Evolutionary conservation across 306 rosid species (phyloP).

Genomic region (Acacia crassicarpa): DNA sequence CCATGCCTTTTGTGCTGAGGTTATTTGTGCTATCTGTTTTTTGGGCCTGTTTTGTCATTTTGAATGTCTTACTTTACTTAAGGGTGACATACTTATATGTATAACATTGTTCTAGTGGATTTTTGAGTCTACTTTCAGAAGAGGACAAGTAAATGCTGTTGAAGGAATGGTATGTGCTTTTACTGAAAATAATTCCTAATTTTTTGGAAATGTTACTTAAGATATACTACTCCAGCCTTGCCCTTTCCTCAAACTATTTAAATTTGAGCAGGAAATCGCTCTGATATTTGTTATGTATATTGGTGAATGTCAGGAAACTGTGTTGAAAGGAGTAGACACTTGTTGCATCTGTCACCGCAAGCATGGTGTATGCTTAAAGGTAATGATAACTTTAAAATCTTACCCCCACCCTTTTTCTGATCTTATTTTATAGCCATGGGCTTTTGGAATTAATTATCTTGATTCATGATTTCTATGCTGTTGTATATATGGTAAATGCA

Average conservation of each 20-base stretch:
- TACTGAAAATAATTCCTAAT: constrained; percentile 2
- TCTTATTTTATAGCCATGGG: constrained; percentile 4
- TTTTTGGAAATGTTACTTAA: not conserved
- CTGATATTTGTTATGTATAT: not conserved
- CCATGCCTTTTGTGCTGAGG: constrained; percentile 99
- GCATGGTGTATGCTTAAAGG: constrained; percentile 89
- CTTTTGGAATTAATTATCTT: constrained; percentile 13
- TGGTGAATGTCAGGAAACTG: constrained; percentile 57
- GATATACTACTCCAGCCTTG: constrained; percentile 7
- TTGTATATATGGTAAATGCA: constrained; percentile 44
- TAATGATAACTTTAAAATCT: constrained; percentile 25
- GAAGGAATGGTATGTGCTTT: constrained; percentile 82
- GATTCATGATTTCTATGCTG: constrained; percentile 15
- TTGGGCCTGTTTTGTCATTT: constrained; percentile 2
- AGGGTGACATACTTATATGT: constrained; percentile 15
- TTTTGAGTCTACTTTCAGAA: constrained; percentile 78
- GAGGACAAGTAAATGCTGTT: constrained; percentile 79
- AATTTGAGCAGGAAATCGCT: constrained; percentile 1
- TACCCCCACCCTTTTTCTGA: not conserved
- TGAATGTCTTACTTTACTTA: not conserved
- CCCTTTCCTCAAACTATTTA: not conserved
- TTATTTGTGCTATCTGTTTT: constrained; percentile 28
- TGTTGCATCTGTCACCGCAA: constrained; percentile 78
- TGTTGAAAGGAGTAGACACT: constrained; percentile 58
- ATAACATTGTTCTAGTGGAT: constrained; percentile 63